Conservation (phyloP, 768 basidiomycete genomes). For the Hericium alpestre region DNA sequence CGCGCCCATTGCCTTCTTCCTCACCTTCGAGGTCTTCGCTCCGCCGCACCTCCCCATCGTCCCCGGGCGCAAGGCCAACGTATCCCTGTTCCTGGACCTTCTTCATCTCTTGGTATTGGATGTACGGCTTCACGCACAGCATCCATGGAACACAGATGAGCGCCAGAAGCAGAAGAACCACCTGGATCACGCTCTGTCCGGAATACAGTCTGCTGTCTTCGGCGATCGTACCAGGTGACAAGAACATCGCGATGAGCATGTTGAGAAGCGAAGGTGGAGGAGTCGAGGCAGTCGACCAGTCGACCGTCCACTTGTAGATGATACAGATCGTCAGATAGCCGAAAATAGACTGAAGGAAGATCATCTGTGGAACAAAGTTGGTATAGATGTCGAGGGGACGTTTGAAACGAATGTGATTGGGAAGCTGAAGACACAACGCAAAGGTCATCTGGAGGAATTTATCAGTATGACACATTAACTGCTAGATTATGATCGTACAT, state of each 20-base stretch:
- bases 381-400: constrained; percentile 78
- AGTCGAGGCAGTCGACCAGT: constrained; percentile 67
- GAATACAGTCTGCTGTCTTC: constrained; percentile 61
- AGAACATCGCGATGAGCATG: constrained; percentile 95
- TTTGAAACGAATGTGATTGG: constrained; percentile 92
- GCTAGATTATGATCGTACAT: constrained; percentile 45
- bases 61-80: constrained; percentile 40
- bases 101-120: constrained; percentile 83
- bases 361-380: constrained; percentile 94
- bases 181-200: constrained; percentile 82
- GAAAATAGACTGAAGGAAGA: constrained; percentile 96
- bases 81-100: constrained; percentile 79
- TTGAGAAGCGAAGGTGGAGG: constrained; percentile 84
- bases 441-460: constrained; percentile 78
- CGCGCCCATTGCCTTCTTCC: constrained; percentile 70
- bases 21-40: constrained; percentile 64
- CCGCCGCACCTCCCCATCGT: constrained; percentile 33
- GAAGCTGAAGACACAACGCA: constrained; percentile 89
- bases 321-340: constrained; percentile 93
- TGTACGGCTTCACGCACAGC: constrained; percentile 84
- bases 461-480: neutral
- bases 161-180: constrained; percentile 67
- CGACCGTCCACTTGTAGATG: constrained; percentile 92
- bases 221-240: constrained; percentile 75
- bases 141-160: constrained; percentile 91